Percentiles rank a stretch among this genome's conserved stretches.
Conservation (phyloP, 2,329 filamentous ascomycete species). For the Diplodia seriata region DNA sequence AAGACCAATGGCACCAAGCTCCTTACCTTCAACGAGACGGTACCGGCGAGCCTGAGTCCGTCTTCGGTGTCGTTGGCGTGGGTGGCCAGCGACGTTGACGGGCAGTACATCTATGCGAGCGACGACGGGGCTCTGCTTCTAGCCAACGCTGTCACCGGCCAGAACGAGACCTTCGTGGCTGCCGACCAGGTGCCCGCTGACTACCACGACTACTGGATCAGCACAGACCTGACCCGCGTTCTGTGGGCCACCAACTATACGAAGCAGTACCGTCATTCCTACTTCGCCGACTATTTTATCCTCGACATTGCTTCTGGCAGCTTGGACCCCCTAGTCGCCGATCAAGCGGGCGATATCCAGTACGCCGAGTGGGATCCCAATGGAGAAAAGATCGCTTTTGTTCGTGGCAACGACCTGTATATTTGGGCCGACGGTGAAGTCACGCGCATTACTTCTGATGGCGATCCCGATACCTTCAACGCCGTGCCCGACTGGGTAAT, state of each 20-base stretch:
- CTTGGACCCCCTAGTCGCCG: slow-evolving; percentile 62
- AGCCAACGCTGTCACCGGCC: slow-evolving; percentile 66
- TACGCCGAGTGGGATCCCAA: slow-evolving; percentile 68
- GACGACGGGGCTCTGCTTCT: slow-evolving; percentile 61
- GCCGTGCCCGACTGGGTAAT: slow-evolving; percentile 71
- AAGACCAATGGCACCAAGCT: slow-evolving; percentile 63
- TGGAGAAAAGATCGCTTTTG: slow-evolving; percentile 69
- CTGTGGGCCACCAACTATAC: slow-evolving; percentile 70
- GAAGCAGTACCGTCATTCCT: slow-evolving; percentile 72
- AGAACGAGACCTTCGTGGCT: slow-evolving; percentile 64
- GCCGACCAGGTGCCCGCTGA: slow-evolving; percentile 64
- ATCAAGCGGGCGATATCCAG: slow-evolving; percentile 70
- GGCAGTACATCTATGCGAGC: slow-evolving; percentile 64
- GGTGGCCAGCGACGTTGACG: slow-evolving; percentile 66
- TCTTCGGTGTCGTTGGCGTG: slow-evolving; percentile 54
- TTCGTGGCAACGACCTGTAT: slow-evolving; percentile 70
- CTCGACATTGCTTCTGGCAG: slow-evolving; percentile 66
- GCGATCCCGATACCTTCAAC: slow-evolving; percentile 68
- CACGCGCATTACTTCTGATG: slow-evolving; percentile 65
- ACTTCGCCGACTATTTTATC: slow-evolving; percentile 71
- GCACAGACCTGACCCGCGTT: slow-evolving; percentile 64
- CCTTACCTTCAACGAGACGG: slow-evolving; percentile 63
- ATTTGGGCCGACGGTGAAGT: slow-evolving; percentile 63
- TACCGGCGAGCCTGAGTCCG: slow-evolving; percentile 53
- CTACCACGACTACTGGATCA: slow-evolving; percentile 67